Conservation (phyloP, 805 yeast species). For the Candida alai region DNA sequence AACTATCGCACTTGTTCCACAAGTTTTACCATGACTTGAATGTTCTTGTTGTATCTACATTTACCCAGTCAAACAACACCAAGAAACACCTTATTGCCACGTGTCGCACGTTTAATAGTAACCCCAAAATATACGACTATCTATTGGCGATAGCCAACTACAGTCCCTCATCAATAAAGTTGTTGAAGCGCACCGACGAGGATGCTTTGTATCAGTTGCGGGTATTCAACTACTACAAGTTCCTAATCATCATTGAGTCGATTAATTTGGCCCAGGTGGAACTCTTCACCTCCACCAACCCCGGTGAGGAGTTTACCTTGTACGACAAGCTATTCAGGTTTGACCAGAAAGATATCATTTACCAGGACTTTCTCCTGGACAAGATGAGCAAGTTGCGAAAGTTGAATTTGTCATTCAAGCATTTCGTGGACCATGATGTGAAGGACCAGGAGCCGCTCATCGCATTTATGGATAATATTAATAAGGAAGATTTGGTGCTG, state of each 20-base stretch:
- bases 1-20: conserved; percentile 30
- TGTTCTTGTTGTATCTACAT: conserved; percentile 27
- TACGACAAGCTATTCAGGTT: conserved; percentile 39
- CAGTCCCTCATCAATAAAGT: conserved; percentile 31
- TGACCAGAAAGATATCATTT: conserved; percentile 34
- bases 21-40: conserved; percentile 37
- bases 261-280: conserved; percentile 32
- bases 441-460: conserved; percentile 8
- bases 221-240: conserved; percentile 39
- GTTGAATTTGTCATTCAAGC: conserved; percentile 24
- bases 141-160: conserved; percentile 40
- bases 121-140: conserved; percentile 35
- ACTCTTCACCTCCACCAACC: conserved; percentile 22
- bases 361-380: conserved; percentile 33
- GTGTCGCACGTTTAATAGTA: conserved; percentile 24
- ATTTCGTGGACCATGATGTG: conserved; percentile 23
- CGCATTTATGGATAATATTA: conserved; percentile 16
- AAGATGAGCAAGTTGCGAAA: conserved; percentile 25
- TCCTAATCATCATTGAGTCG: conserved; percentile 28
- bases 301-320: conserved; percentile 22
- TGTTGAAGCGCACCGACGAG: conserved; percentile 33
- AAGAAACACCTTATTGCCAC: conserved; percentile 35
- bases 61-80: conserved; percentile 35
- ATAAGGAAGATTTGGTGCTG: conserved; percentile 12
- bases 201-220: conserved; percentile 37